Conservation (phyloP, 441 rosid genomes). For the Populus trichocarpa region DNA sequence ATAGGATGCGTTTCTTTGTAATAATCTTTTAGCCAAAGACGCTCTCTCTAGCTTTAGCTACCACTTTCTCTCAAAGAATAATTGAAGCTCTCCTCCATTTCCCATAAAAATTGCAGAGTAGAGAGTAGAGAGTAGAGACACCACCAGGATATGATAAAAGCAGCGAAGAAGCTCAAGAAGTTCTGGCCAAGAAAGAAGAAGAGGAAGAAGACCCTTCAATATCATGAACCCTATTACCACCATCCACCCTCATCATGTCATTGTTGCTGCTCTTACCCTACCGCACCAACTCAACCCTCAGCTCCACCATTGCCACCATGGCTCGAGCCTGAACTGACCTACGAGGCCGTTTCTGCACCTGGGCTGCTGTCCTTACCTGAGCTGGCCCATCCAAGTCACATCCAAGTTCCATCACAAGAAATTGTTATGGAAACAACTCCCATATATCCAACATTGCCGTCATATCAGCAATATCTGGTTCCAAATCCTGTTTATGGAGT, state of each 20-base stretch:
- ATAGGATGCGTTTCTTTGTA: neutral
- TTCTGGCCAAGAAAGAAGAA: slow-evolving; percentile 61
- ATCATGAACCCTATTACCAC: neutral
- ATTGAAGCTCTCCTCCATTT: neutral
- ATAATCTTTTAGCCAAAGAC: neutral
- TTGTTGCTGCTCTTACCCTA: slow-evolving; percentile 22
- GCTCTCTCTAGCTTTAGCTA: no score
- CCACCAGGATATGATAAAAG: slow-evolving; percentile 44
- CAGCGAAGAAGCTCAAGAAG: slow-evolving; percentile 53
- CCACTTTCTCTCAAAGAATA: neutral
- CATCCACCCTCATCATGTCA: slow-evolving; percentile 12
- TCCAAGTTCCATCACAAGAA: slow-evolving; percentile 23
- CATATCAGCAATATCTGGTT: slow-evolving; percentile 55
- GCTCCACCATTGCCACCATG: slow-evolving; percentile 74
- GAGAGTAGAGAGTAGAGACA: neutral
- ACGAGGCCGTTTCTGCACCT: neutral
- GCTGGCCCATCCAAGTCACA: neutral
- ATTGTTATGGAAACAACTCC: slow-evolving; percentile 24
- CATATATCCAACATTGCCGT: slow-evolving; percentile 10
- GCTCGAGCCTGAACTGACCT: slow-evolving; percentile 36
- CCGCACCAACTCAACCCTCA: slow-evolving; percentile 41
- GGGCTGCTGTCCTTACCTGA: slow-evolving; percentile 12
- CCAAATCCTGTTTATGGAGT: slow-evolving; percentile 40
- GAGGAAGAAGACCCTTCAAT: slow-evolving; percentile 20
- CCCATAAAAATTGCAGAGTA: neutral